Conservation (phyloP, 208 protist species). For the Vickermania ingenoplastis region DNA sequence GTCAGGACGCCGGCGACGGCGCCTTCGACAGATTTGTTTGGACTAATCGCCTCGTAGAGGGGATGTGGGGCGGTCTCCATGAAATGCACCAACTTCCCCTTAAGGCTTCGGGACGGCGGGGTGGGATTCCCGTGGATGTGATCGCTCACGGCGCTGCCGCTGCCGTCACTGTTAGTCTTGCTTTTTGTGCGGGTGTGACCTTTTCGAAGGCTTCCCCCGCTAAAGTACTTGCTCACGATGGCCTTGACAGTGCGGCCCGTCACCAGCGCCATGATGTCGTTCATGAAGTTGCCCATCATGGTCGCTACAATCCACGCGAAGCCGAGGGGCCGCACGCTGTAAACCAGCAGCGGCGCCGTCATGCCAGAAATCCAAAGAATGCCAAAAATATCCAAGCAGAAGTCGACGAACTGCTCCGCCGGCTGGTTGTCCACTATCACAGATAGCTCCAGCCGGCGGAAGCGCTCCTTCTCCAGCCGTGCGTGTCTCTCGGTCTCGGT, state of each 20-base stretch:
- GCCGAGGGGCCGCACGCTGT: conserved; percentile 37
- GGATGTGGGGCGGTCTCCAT: conserved; percentile 34
- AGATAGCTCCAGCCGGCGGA: conserved; percentile 44
- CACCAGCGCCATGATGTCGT: conserved; percentile 71
- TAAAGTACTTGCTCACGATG: not conserved
- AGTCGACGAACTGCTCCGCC: conserved; percentile 64
- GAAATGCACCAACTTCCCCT: not conserved
- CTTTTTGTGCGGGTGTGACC: not conserved
- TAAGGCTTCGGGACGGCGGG: not conserved
- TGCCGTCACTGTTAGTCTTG: not conserved
- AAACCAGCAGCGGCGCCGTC: conserved; percentile 34
- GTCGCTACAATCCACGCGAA: conserved; percentile 41
- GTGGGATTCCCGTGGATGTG: not conserved
- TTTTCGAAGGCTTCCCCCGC: not conserved
- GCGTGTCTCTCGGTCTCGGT: not conserved
- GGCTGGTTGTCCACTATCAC: conserved; percentile 46
- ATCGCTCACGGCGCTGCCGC: not conserved
- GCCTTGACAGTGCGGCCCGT: conserved; percentile 29
- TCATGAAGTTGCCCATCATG: conserved; percentile 62
- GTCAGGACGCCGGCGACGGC: conserved; percentile 54
- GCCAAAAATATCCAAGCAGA: conserved; percentile 80
- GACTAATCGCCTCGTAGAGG: conserved; percentile 59
- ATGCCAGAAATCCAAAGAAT: conserved; percentile 68
- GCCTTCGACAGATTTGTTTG: conserved; percentile 86
- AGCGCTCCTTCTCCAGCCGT: conserved; percentile 27